Evolutionary conservation across 2,329 filamentous ascomycete species (phyloP), one percentile per base, ranked within the genome.

Genomic region (Ascochyta lentis): DNA sequence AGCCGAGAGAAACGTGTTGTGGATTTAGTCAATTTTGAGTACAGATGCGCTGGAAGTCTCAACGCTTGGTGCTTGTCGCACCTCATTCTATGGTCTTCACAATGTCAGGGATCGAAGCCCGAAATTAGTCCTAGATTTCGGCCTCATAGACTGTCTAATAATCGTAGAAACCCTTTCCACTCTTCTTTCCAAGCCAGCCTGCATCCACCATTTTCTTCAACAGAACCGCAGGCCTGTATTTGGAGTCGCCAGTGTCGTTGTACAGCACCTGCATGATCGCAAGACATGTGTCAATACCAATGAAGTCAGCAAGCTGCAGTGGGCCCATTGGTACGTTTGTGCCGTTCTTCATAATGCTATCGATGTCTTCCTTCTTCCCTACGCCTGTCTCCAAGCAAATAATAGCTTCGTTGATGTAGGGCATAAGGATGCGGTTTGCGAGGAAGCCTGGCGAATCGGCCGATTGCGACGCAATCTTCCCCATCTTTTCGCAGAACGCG

Each of bases 241-340:
- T 99, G 60, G 89, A 93, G 76, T 99, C 95, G 7, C 93, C 93
- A 3, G 94, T 95, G 80, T 98, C 93, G 56, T 86, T 82, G 73
- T 98, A 87, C 69, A 99, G 77, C 4, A 98, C 95, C 77, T 90
- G 92, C 95, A 99, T 99, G 70, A 99, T 99, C 22, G 94, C 88
- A 59, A 98, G 80, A 72, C 95, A 99, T 0, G 95, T 99, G 75
- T 99, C 95, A 40, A 99, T 83, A 7, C 95, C 95, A 69, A 99
- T 98, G 71, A 99, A 99, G 77, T 99, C 95, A 2, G 95, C 95
- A 68, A 99, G 79, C 69, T 92, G 89, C 63, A 99, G 81, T 9
- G 95, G 95, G 0, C 95, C 95, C 95, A 99, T 99, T 23, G 95
- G 95, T 37, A 99, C 95, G 72, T 96, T 96, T 22, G 95, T 99